Evolutionary conservation across 1,139 yeast genomes (phyloP).

Genomic region (Yamadazyma siamensis): DNA sequence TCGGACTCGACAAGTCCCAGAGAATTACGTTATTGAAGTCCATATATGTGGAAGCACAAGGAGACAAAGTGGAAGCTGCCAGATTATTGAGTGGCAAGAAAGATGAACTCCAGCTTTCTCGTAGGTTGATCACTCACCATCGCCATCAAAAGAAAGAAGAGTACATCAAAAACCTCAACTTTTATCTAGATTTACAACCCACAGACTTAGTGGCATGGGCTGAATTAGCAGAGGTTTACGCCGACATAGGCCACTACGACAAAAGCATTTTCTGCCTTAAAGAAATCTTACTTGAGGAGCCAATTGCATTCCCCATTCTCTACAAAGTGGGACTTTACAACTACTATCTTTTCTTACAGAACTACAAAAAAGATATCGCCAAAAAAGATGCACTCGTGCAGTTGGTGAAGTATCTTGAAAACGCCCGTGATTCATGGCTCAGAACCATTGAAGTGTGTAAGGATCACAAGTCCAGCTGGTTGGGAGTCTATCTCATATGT

Average conservation of each 20-base stretch:
- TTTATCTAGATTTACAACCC: constrained; percentile 57
- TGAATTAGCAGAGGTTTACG: constrained; percentile 66
- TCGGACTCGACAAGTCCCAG: constrained; percentile 44
- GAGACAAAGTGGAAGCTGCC: constrained; percentile 32
- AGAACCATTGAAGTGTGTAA: constrained; percentile 77
- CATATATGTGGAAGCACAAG: constrained; percentile 54
- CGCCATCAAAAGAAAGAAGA: constrained; percentile 16
- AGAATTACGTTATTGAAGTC: constrained; percentile 57
- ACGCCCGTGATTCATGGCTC: constrained; percentile 53
- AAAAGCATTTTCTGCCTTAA: constrained; percentile 65
- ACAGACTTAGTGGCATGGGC: constrained; percentile 75
- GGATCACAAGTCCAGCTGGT: constrained; percentile 69
- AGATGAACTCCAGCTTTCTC: constrained; percentile 33
- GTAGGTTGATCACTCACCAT: constrained; percentile 34
- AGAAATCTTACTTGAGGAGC: constrained; percentile 65
- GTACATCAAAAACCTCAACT: constrained; percentile 49
- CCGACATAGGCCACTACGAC: constrained; percentile 56
- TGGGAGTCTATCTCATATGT: constrained; percentile 54
- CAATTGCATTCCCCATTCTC: constrained; percentile 71
- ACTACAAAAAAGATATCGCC: constrained; percentile 12
- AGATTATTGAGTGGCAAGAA: constrained; percentile 34
- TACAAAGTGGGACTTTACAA: constrained; percentile 50
- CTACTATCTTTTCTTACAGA: constrained; percentile 24
- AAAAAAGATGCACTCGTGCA: constrained; percentile 25
- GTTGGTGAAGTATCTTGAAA: constrained; percentile 23